Base-by-base conservation (phyloP, 2,329 filamentous ascomycete species). In the Venturia aucupariae region DNA sequence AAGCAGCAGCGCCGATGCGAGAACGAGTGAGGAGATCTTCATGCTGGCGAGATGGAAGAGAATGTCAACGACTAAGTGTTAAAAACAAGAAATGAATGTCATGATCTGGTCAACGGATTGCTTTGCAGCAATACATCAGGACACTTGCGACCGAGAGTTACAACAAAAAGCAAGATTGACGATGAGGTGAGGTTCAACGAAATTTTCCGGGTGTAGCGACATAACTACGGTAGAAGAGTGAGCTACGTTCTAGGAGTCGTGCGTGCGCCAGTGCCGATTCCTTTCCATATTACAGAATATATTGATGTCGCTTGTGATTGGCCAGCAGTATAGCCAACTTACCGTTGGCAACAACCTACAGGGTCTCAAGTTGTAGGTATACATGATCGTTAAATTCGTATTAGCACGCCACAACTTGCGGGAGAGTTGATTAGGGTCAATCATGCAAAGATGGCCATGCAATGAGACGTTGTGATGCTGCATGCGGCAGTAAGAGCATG, bases 211-310 rank as follows among this genome's bases (percentile, higher is more conserved):
- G 1, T 27, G 46, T 51, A 27, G 46, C n/a, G 24, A 51, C 22
- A 24, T 51, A 11, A 38, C 35, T 38, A 6, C 39, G 17, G 11
- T 32, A 30, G 48, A 54, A 54, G 24, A 54, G 30, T 32, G 48
- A 15, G 17, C 48, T 11, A 30, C 24, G 48, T n/a, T 41, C 57
- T 10, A 24, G 27, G 39, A 39, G 30, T 42, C 39, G 24, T 59
- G 17, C 39, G 54, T 38, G 54, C n/a, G 24, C 32, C 57, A 10
- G 39, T 38, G 57, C 57, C 57, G 39, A 60, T 60, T 22, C 30
- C 57, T 41, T 15, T 42, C 35, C 17, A 39, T 60, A 60, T 60
- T 60, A 32, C 57, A 60, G 32, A 60, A 39, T 60, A 60, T 41
- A 60, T 41, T 60, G 13, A 10, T 39, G 39, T 22, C 4, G 10